Conservation (phyloP, 441 rosid species). For the Melastoma candidum region DNA sequence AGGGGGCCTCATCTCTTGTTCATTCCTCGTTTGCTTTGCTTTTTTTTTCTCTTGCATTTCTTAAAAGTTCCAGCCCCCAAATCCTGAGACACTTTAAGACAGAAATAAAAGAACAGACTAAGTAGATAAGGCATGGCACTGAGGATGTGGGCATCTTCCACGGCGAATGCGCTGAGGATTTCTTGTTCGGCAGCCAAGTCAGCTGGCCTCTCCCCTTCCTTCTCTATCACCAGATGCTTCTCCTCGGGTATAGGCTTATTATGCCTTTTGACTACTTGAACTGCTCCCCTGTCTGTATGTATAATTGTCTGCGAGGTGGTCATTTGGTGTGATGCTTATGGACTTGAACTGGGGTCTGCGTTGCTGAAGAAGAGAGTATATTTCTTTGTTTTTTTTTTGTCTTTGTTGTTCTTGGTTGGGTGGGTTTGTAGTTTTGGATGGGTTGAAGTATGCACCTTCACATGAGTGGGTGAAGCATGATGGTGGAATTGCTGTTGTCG, state of each 20-base stretch:
- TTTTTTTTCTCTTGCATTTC: constrained; percentile 11
- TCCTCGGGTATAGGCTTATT: constrained; percentile 40
- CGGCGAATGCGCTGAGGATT: constrained; percentile 75
- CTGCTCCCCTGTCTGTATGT: background rate
- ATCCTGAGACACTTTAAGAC: constrained; percentile 13
- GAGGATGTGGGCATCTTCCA: constrained; percentile 92
- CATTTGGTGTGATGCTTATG: too few relatives aligned
- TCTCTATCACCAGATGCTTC: constrained; percentile 76
- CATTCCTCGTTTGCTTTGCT: constrained; percentile 4
- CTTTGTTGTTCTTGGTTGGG: constrained; percentile 10
- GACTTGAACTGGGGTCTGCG: too few relatives aligned
- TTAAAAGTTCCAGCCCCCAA: background rate
- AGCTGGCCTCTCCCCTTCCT: constrained; percentile 30
- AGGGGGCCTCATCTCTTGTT: constrained; percentile 6
- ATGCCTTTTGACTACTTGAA: background rate
- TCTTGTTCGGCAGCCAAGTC: constrained; percentile 42
- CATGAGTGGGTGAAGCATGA: constrained; percentile 97
- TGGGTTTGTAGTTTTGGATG: constrained; percentile 62
- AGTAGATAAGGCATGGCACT: constrained; percentile 48
- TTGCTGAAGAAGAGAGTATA: background rate
- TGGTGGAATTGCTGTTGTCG: constrained; percentile 72
- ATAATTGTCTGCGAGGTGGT: too few relatives aligned
- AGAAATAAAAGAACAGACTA: background rate
- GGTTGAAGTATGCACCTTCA: constrained; percentile 77
- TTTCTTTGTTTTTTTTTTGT: background rate